These are phyloP conservation scores for Hibiscus tridactylites DNA, from an alignment of 345 rosid genomes.

Conservation along the genomic window DNA sequence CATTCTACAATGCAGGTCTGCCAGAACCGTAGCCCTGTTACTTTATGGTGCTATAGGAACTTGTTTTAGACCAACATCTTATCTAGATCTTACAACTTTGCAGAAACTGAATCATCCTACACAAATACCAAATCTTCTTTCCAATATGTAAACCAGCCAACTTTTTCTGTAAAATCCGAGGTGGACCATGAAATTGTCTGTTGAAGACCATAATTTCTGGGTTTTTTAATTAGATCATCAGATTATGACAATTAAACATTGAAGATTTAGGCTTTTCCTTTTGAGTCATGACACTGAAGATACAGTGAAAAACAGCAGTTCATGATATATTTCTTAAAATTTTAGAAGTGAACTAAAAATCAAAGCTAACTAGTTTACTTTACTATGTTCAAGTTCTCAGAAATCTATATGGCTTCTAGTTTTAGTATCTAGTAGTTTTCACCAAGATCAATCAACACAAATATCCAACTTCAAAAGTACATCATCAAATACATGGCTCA, in stretches of 20 bases:
- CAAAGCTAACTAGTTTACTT: too few relatives aligned
- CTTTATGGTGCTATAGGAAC: too few relatives aligned
- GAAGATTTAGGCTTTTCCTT: background rate
- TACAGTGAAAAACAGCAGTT: background rate
- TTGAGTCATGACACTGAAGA: background rate
- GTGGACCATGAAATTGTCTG: background rate
- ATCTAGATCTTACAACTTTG: background rate
- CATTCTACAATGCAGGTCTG: too few relatives aligned
- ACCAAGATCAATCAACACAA: background rate
- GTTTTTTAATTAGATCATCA: background rate
- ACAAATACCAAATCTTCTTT: constrained; percentile 1
- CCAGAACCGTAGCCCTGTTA: too few relatives aligned
- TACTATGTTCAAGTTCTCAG: too few relatives aligned
- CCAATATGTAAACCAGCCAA: background rate
- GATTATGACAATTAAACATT: background rate
- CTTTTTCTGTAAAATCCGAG: background rate
- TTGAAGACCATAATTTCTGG: background rate
- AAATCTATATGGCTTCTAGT: constrained; percentile 1
- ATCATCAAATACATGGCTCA: constrained; percentile 9
- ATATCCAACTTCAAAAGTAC: background rate
- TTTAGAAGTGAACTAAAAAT: too few relatives aligned
- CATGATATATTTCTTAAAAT: background rate
- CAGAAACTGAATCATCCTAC: background rate
- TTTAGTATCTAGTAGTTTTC: background rate
- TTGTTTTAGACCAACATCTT: too few relatives aligned